Evolutionary conservation across 1,139 yeast species (phyloP), one percentile per base, ranked within the genome.

Genomic region (Pichia sp.): DNA sequence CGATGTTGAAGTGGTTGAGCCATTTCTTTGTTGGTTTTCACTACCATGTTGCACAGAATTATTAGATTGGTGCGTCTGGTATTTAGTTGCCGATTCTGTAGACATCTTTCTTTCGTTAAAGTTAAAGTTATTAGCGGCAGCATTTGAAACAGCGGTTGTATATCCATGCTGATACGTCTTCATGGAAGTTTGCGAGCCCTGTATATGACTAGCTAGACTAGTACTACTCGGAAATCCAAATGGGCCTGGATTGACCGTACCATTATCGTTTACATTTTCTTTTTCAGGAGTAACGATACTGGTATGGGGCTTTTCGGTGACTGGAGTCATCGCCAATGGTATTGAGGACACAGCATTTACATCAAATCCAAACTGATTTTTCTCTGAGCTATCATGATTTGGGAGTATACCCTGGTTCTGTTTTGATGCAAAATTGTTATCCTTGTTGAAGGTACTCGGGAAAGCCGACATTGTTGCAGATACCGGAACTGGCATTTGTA

Each of bases 321-420:
- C 82, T 0, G 93, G 95, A 0, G 95, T 86, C 95, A 86, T 86
- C 0, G 88, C 78, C 62, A 85, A 72, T 13, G 86, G 81, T 26
- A 77, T 66, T 73, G 64, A 81, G 77, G 60, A 83, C 76, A 49
- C 90, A 87, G 73, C 83, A 83, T 64, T 86, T 87, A 67, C 85
- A 51, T 65, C 65, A 47, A 66, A 65, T 38, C 70, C 70, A 57
- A 66, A 66, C 54, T 66, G 70, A 48, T 66, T 66, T 29, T 57
- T 62, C 34, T 64, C 66, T 2, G 61, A 55, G 10, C 23, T 46
- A 5, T 49, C 54, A 50, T 30, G 30, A 8, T 19, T 47, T 16
- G 44, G 15, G n/a, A 46, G 8, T n/a, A 34, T 46, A 13, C 45
- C n/a, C 29, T 13, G 16, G 16, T 36, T 36, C 32, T 15, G 38